phyloP scores from a whole-genome alignment of 345 rosid genomes.

The Gossypium raimondii region DNA sequence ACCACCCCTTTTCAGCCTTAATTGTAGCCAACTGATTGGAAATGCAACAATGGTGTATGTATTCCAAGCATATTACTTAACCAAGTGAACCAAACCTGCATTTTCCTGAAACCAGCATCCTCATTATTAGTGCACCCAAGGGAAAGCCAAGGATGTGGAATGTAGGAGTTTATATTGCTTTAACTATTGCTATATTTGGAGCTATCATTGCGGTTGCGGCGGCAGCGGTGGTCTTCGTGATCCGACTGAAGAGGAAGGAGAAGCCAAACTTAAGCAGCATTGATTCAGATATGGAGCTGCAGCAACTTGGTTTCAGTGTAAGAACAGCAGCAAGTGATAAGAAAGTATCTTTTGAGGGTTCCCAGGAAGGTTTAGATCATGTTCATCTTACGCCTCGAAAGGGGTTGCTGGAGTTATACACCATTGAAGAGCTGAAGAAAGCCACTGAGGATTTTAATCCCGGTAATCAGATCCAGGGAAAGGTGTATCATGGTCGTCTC shows the following conservation, averaged over 20 bases:
- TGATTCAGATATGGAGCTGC: constrained; percentile 48
- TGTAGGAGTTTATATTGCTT: constrained; percentile 45
- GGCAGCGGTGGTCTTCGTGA: constrained; percentile 24
- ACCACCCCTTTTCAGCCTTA: constrained; percentile 26
- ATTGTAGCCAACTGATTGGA: constrained; percentile 56
- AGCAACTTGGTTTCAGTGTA: constrained; percentile 70
- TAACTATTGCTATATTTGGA: constrained; percentile 47
- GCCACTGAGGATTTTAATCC: constrained; percentile 80
- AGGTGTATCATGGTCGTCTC: constrained; percentile 71
- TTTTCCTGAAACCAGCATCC: constrained; percentile 26
- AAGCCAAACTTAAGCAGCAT: constrained; percentile 20
- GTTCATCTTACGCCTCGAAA: constrained; percentile 44
- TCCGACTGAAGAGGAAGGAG: constrained; percentile 54
- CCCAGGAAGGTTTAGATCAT: constrained; percentile 43
- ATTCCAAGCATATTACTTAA: constrained; percentile 48
- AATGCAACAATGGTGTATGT: constrained; percentile 47
- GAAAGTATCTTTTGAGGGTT: constrained; percentile 81
- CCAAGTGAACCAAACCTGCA: constrained; percentile 34
- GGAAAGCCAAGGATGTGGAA: constrained; percentile 44
- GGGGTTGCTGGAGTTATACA: constrained; percentile 43
- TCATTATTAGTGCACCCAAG: constrained; percentile 28
- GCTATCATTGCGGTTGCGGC: constrained; percentile 52
- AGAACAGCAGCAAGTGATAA: constrained; percentile 68
- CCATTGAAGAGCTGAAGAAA: constrained; percentile 58
- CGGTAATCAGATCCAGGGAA: constrained; percentile 68